Evolutionary conservation across 331 rosid species (phyloP), one percentile per base, ranked within the genome.

Genomic region (Telfairia occidentalis): DNA sequence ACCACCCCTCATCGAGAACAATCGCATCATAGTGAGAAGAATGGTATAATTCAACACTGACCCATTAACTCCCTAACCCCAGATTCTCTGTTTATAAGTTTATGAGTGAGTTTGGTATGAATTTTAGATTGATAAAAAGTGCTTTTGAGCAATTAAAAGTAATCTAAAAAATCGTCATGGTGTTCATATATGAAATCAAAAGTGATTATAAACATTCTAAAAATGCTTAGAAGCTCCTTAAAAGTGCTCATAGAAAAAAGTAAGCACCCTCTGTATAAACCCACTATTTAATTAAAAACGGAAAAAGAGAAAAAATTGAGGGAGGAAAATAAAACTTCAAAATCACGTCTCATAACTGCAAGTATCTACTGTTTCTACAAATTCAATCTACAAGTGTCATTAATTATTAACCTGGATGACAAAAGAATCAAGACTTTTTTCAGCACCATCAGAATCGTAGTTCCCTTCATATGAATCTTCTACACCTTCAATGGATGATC

Each of bases 361-460:
- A 69, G 24, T 16, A 24, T 23, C 18, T 24, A 69, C 37, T 15
- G 55, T 1, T 43, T 24, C 74, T 24, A 24, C 55, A 42, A 67
- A 67, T 65, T 35, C 67, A 28, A 43, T 61, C 35, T 32, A 45
- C 32, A 50, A 58, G 57, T 71, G 53, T 53, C 73, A 61, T 37
- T 9, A 55, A 50, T 26, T 74, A 66, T 60, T 42, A 82, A 91
- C 98, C 98, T 94, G 98, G 78, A 91, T 87, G 67, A 88, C 83
- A 86, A 91, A 87, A 73, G 98, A 89, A 61, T 94, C 98, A 72
- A 94, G 92, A 87, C 95, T 89, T 87, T 81, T 91, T 81, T 94
- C 97, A 23, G 82, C 83, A 78, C 98, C 98, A 81, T 94, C 98
- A 65, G 98, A 94, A 79, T 94, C 98, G 78, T 94, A 94, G 78